These are phyloP conservation scores for Phytophthora hibernalis DNA, from an alignment of 352 stramenopile species.

Conservation along the genomic window DNA sequence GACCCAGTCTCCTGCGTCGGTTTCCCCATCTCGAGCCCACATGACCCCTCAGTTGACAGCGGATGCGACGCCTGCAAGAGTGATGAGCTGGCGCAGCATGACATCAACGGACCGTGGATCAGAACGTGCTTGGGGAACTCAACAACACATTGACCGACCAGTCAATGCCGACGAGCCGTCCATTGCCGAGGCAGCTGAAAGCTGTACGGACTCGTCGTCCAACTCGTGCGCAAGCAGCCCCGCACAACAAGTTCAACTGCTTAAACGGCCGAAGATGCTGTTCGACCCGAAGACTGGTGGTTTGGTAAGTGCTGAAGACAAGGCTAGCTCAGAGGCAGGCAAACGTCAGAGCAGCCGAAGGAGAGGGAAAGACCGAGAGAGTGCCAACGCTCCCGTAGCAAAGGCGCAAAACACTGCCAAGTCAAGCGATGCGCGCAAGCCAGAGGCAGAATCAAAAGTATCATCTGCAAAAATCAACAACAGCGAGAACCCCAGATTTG, in stretches of 20 bases:
- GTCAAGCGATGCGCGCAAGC: conserved; percentile 1
- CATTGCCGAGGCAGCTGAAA: conserved; percentile 15
- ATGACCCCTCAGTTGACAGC: not conserved
- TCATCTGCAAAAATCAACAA: conserved; percentile 4
- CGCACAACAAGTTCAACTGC: conserved; percentile 51
- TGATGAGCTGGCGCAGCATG: conserved; percentile 16
- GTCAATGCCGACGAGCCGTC: conserved; percentile 15
- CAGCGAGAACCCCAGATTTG: not conserved
- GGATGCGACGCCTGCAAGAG: conserved; percentile 6
- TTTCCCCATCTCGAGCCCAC: conserved; percentile 1
- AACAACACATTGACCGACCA: conserved; percentile 9
- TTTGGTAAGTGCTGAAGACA: conserved; percentile 58
- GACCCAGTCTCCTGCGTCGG: conserved; percentile 1
- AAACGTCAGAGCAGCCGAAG: conserved; percentile 20
- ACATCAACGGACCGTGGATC: conserved; percentile 4
- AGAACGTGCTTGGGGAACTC: not conserved
- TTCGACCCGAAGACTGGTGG: conserved; percentile 74
- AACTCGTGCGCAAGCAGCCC: conserved; percentile 22
- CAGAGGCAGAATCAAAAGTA: conserved; percentile 14
- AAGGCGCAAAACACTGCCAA: not conserved
- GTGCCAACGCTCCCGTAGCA: not conserved
- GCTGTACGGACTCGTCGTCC: conserved; percentile 25
- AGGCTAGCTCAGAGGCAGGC: not conserved
- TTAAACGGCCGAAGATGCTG: conserved; percentile 76
- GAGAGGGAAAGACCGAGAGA: conserved; percentile 10